Conservation (phyloP, 345 rosid species). For the Conringia planisiliqua region DNA sequence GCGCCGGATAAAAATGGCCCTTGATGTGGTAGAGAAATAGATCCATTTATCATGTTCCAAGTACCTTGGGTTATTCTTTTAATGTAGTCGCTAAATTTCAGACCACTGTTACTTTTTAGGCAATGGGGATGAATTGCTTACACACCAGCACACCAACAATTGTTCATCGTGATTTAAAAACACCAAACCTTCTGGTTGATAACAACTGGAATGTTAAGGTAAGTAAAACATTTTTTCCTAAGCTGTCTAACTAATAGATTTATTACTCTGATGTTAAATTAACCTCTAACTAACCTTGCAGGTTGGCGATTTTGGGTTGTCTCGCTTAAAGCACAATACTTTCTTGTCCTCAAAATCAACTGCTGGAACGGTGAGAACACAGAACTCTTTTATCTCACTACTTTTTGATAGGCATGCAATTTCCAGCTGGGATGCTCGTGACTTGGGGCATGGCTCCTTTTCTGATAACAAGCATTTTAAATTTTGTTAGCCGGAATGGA, state of each 20-base stretch:
- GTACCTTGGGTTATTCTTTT: not conserved
- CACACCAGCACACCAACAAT: slow-evolving; percentile 93
- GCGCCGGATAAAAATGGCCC: slow-evolving; percentile 97
- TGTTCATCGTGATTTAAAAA: slow-evolving; percentile 97
- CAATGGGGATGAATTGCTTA: slow-evolving; percentile 99
- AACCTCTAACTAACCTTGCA: slow-evolving; percentile 31
- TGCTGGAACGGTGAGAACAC: slow-evolving; percentile 87
- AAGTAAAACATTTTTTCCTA: not conserved
- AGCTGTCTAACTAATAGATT: not conserved
- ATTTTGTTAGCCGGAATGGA: slow-evolving; percentile 93
- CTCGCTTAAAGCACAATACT: slow-evolving; percentile 96
- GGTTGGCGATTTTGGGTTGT: slow-evolving; percentile 97
- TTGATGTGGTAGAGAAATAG: slow-evolving; percentile 79
- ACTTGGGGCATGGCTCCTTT: not conserved
- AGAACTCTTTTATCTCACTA: not conserved
- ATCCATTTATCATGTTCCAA: slow-evolving; percentile 1
- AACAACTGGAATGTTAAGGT: slow-evolving; percentile 99
- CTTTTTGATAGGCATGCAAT: not conserved
- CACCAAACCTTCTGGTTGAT: slow-evolving; percentile 98
- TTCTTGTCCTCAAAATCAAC: slow-evolving; percentile 97
- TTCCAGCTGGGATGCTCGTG: not conserved
- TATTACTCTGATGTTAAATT: not conserved
- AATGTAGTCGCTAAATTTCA: not conserved
- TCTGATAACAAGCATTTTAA: slow-evolving; percentile 34
- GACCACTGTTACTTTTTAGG: slow-evolving; percentile 46